Percentiles rank a stretch among this genome's conserved stretches.
phyloP scores from a whole-genome alignment of 495 filamentous ascomycete genomes.

The Hypoxylon fragiforme region DNA sequence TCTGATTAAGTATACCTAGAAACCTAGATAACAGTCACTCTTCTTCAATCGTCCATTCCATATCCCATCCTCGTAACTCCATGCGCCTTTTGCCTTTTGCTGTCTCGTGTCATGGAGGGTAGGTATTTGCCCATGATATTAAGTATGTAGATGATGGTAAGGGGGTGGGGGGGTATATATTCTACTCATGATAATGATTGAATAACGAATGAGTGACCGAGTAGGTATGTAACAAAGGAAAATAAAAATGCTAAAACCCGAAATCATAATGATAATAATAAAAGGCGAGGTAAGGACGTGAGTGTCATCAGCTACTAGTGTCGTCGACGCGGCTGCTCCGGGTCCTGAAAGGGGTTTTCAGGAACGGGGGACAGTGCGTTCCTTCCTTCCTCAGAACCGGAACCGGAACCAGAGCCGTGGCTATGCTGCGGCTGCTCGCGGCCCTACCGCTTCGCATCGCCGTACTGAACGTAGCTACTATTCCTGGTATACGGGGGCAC shows the following conservation, averaged over 20 bases:
- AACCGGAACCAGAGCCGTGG: not conserved
- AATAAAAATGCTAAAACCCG: not conserved
- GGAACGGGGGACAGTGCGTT: not conserved
- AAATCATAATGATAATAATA: not conserved
- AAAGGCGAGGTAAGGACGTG: not conserved
- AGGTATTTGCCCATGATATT: too few species aligned
- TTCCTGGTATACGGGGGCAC: constrained; percentile 27
- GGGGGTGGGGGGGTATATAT: too few species aligned
- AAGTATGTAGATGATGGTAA: too few species aligned
- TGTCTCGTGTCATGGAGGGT: too few species aligned
- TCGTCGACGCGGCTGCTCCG: too few species aligned
- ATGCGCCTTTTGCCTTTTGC: too few species aligned
- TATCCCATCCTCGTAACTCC: too few species aligned
- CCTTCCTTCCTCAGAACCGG: not conserved
- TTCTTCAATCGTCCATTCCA: not conserved
- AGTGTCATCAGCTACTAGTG: not conserved
- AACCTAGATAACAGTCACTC: not conserved
- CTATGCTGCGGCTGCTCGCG: not conserved
- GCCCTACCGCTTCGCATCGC: constrained; percentile 22
- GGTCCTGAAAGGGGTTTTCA: constrained; percentile 20
- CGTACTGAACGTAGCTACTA: constrained; percentile 31
- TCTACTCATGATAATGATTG: too few species aligned
- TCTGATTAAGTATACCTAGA: not conserved
- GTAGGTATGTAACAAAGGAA: too few species aligned
- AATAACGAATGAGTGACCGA: too few species aligned